Evolutionary conservation across 331 rosid species (phyloP), one percentile per base, ranked within the genome.

Genomic region (Quercus lobata): DNA sequence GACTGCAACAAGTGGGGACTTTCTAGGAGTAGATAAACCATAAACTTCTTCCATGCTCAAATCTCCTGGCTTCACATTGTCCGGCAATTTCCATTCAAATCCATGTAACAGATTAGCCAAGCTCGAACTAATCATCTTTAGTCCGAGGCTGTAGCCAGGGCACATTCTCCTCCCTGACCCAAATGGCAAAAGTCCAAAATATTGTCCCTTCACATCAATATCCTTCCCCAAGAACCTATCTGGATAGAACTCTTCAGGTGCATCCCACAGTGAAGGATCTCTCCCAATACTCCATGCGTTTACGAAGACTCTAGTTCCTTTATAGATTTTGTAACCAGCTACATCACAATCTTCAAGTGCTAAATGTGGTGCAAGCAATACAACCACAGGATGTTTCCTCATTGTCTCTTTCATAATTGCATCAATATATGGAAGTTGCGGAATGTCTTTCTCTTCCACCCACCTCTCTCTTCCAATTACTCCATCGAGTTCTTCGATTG

Each of bases 251-350:
- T 81, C 88, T 46, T 73, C 52, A 4, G 89, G 81, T 5, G 63
- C 52, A 6, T 85, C 80, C 92, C 90, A 89, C 5, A 57, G 2
- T 5, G 72, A 24, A 2, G 86, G 65, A 74, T 87, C 86, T 44
- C 92, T 86, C 7, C 88, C 86, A 17, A 89, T 76, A 18, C 87
- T 83, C 92, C 90, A 87, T 35, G 77, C 73, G 78, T 84, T 89
- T 19, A 87, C 62, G 16, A 76, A 74, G 12, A 89, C 69, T 22
- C 56, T 37, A 37, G 46, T 37, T 37, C 11, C 44, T 37, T 37
- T 37, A 37, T 37, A 7, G 10, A 37, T 37, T 52, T 89, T 63
- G 24, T 80, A 87, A 2, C 88, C 87, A 2, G 18, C 74, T 30
- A 87, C 72, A 3, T 82, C 27, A 75, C 89, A 83, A 61, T 89